Evolutionary conservation across 371 early-diverging fungal species (phyloP), one percentile per base, ranked within the genome.

Genomic region (Encephalitozoon hellem): DNA sequence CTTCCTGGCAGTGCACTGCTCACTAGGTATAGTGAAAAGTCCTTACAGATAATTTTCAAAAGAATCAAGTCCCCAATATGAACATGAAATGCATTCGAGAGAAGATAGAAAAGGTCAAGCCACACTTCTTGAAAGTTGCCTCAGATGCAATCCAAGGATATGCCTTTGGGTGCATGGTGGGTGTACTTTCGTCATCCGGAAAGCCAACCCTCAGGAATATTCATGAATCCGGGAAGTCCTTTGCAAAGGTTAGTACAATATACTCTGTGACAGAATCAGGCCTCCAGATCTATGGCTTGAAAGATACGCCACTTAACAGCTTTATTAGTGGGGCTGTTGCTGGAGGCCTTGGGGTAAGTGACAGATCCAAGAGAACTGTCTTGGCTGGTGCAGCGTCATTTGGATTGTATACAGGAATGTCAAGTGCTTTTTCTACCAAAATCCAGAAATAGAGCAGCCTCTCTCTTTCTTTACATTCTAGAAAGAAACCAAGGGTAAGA

Each of bases 111-210:
- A 28, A 43, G 30, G 8, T 51, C 38, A 78, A 72, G 49, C 78
- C 82, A 12, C 54, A 55, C 32, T 11, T 69, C 11, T n/a, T 59
- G 55, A 81, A 76, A 67, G 11, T 38, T 25, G 68, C 52, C 23
- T 32, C 55, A 11, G 72, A 75, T 51, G 63, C 76, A 1, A 1
- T 67, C 28, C 76, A 72, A 43, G 82, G 82, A 51, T 81, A 81
- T 63, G 30, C 63, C 4, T 81, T 81, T 74, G 82, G 82, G 21
- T 81, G 78, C 49, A 54, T 78, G 41, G 42, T 81, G 1, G 82
- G 82, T 0, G 32, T 75, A 5, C 78, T 81, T 74, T 69, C 69
- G 9, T 41, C 63, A 30, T 39, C 21, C 5, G 32, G 72, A 2
- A 55, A 47, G 25, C 71, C 76, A 2, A 6, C 69, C 11, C 15